phyloP scores from a whole-genome alignment of 192 early-diverging fungal genomes.

The Glomus cerebriforme region DNA sequence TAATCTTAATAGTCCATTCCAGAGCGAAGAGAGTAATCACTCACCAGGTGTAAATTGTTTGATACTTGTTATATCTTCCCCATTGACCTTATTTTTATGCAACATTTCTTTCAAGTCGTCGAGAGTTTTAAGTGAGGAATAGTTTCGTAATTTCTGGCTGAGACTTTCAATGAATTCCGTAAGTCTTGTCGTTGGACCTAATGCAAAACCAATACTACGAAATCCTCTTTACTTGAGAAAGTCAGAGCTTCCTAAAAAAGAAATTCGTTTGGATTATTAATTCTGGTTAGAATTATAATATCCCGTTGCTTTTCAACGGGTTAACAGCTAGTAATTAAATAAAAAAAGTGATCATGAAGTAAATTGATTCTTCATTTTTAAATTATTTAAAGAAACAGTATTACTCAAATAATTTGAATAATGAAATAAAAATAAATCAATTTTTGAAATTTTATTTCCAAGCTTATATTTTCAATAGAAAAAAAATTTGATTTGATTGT shows the following conservation, averaged over 20 bases:
- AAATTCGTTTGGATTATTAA: constrained; percentile 4
- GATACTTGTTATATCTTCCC: too few relatives aligned
- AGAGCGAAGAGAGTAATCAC: too few relatives aligned
- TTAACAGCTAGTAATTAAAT: not conserved
- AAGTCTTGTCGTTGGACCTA: too few relatives aligned
- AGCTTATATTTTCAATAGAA: constrained; percentile 7
- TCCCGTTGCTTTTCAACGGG: constrained; percentile 2
- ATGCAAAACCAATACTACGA: not conserved
- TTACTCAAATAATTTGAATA: not conserved
- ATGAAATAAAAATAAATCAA: constrained; percentile 12
- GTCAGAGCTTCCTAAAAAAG: not conserved
- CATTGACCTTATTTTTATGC: too few relatives aligned
- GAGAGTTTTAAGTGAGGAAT: too few relatives aligned
- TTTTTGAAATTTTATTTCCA: constrained; percentile 13
- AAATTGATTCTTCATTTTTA: not conserved
- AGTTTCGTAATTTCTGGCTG: too few relatives aligned
- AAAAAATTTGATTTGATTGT: not conserved
- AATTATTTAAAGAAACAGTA: not conserved
- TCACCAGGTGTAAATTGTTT: too few relatives aligned
- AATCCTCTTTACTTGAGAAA: not conserved
- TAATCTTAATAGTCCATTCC: too few relatives aligned
- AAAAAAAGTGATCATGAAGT: not conserved
- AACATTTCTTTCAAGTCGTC: too few relatives aligned
- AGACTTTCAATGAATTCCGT: too few relatives aligned
- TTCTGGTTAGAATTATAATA: constrained; percentile 1